Conservation (phyloP, 2,329 filamentous ascomycete species). For the Fusarium gaditjirri region DNA sequence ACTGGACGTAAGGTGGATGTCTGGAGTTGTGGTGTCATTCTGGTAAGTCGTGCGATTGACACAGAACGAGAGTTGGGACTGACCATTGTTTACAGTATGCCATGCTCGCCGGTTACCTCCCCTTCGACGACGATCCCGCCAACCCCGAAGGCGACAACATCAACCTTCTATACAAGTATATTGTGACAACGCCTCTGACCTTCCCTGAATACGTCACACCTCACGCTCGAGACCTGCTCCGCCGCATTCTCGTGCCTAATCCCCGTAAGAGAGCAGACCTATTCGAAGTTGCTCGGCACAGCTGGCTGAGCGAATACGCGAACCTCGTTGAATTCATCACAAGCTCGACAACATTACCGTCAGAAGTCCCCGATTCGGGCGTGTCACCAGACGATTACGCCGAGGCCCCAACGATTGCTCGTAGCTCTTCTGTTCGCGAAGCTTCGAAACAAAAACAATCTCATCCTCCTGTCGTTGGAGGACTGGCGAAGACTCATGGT, state of each 20-base stretch:
- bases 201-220: constrained; percentile 99
- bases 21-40: constrained; percentile 98
- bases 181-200: constrained; percentile 94
- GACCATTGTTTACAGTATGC: constrained; percentile 76
- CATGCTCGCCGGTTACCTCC: constrained; percentile 97
- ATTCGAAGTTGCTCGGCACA: constrained; percentile 97
- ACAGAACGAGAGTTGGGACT: constrained; percentile 2
- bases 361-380: constrained; percentile 85
- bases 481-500: constrained; percentile 77
- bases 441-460: constrained; percentile 74
- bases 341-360: constrained; percentile 88
- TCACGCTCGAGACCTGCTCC: constrained; percentile 90
- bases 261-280: constrained; percentile 93
- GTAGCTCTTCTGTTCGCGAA: constrained; percentile 93
- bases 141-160: constrained; percentile 99
- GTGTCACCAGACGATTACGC: constrained; percentile 66
- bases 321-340: constrained; percentile 97
- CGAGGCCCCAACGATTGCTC: constrained; percentile 73
- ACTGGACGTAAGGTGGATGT: constrained; percentile 98
- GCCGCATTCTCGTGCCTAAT: constrained; percentile 94
- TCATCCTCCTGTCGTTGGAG: constrained; percentile 63
- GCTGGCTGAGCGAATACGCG: constrained; percentile 97
- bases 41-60: constrained; percentile 70
- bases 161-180: constrained; percentile 99
- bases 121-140: constrained; percentile 97